Base-by-base conservation (phyloP, 2,329 filamentous ascomycete species). In the Exophiala xenobiotica region DNA sequence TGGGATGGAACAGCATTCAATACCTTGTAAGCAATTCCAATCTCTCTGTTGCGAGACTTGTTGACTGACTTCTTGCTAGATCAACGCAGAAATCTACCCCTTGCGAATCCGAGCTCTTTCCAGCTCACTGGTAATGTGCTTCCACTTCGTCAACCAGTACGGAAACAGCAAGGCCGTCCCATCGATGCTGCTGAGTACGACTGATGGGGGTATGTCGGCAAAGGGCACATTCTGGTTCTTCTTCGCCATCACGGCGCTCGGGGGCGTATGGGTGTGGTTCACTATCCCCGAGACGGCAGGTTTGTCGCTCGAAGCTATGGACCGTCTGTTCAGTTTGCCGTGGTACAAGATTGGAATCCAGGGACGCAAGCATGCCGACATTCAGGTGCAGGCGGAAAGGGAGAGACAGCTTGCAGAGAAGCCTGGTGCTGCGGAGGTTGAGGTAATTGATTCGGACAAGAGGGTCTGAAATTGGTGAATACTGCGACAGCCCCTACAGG, bases 161-260 rank as follows among this genome's bases (percentile, higher is more conserved):
- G 60, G 60, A 12, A 61, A 63, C 51, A 65, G 63, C 2, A 56
- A 63, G 38, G 64, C 63, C 1, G 61, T 68, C 2, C 64, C 66
- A 3, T 63, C 61, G 48, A 63, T 62, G 64, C 79, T 91, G 38
- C 74, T 90, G 67, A 9, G 75, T 77, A 29, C 64, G 11, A 41
- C 53, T 0, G 38, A 63, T 3, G 69, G 68, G 6, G 68, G 70
- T 22, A 74, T 81, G 65, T 74, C 71, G 0, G 73, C 72, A 20
- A 80, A 78, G 53, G 88, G 88, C 0, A 90, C 87, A 0, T 91
- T 91, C 73, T 85, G 86, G 79, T 87, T 85, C 71, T 91, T 90
- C 67, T 76, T 79, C 0, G 80, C 77, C 2, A 76, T 90, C 7
- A 90, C 87, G 0, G 58, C 86, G 1, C 38, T 89, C 3, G 87